A percentile compares a stretch with the other conserved stretches of the same genome.
Evolutionary conservation across 1,284 basidiomycete species (phyloP).

Genomic region (Phaffia rhodozyma): DNA sequence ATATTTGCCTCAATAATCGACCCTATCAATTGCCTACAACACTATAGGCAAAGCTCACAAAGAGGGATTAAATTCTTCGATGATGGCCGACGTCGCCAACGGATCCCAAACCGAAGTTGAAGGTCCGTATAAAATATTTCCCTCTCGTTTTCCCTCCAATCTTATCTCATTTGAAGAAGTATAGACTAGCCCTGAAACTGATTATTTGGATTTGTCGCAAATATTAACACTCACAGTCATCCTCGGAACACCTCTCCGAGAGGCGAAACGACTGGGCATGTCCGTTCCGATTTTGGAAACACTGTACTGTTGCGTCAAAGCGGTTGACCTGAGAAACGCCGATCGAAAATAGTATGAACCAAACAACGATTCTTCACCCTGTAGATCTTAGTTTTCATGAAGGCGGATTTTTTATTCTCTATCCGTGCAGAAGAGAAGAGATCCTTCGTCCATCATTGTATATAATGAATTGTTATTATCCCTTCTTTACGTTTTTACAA

Average conservation of each 20-base stretch:
- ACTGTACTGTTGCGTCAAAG: constrained; percentile 15
- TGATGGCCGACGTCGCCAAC: constrained; percentile 19
- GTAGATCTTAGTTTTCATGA: too few relatives aligned
- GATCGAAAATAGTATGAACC: background rate
- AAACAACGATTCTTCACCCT: too few relatives aligned
- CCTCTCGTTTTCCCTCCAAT: background rate
- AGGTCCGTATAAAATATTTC: background rate
- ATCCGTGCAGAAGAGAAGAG: too few relatives aligned
- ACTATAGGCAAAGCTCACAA: constrained; percentile 9
- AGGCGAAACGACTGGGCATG: constrained; percentile 34
- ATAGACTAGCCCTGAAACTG: background rate
- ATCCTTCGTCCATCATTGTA: too few relatives aligned
- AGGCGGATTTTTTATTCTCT: too few relatives aligned
- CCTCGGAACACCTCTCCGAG: constrained; percentile 33
- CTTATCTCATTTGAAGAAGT: background rate
- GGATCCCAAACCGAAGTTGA: constrained; percentile 19
- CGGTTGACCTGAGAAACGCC: constrained; percentile 4
- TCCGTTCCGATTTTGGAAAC: constrained; percentile 29
- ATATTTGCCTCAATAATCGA: background rate
- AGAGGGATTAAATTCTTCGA: constrained; percentile 17
- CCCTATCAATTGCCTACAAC: background rate
- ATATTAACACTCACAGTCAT: constrained; percentile 25
- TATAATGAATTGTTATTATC: too few relatives aligned
- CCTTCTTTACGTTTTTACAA: too few relatives aligned
- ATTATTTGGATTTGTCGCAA: background rate